These are phyloP conservation scores for Cyamopsis tetragonoloba DNA, from an alignment of 306 rosid species.

Conservation along the genomic window DNA sequence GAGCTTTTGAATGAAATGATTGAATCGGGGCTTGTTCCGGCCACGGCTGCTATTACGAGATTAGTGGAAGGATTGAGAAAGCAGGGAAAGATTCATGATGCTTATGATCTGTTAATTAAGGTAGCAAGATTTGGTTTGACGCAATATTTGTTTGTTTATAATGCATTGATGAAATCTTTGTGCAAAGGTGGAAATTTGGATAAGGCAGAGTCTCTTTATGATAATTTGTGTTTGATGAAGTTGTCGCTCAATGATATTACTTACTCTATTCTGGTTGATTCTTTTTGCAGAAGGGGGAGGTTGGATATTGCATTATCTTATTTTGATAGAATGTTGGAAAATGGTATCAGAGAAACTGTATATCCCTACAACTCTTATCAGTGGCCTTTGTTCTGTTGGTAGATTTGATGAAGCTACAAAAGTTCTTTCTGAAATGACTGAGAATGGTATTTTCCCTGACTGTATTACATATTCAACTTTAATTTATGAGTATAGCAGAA, in stretches of 20 bases:
- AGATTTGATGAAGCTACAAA: conserved; percentile 65
- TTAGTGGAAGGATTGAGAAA: conserved; percentile 71
- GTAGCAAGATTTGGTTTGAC: conserved; percentile 51
- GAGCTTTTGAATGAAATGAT: conserved; percentile 70
- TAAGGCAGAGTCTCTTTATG: conserved; percentile 64
- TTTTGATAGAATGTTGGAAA: conserved; percentile 54
- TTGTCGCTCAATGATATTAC: conserved; percentile 70
- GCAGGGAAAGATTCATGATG: conserved; percentile 50
- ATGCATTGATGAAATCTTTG: conserved; percentile 67
- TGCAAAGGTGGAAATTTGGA: conserved; percentile 68
- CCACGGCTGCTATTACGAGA: conserved; percentile 67
- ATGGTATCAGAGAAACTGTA: conserved; percentile 49
- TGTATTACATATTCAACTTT: conserved; percentile 83
- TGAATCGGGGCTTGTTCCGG: conserved; percentile 52
- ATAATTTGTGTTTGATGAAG: conserved; percentile 46
- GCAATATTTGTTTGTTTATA: conserved; percentile 67
- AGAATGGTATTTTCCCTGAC: conserved; percentile 65
- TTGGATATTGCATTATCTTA: conserved; percentile 58
- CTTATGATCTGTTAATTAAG: conserved; percentile 59
- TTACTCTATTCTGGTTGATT: conserved; percentile 75
- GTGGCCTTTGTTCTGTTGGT: conserved; percentile 78
- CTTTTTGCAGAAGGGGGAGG: conserved; percentile 67
- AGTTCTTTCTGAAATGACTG: conserved; percentile 62
- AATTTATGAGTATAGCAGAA: conserved; percentile 68
- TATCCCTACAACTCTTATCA: conserved; percentile 77